Evolutionary conservation across 2,329 filamentous ascomycete species (phyloP).

Genomic region (Fusarium odoratissimum): DNA sequence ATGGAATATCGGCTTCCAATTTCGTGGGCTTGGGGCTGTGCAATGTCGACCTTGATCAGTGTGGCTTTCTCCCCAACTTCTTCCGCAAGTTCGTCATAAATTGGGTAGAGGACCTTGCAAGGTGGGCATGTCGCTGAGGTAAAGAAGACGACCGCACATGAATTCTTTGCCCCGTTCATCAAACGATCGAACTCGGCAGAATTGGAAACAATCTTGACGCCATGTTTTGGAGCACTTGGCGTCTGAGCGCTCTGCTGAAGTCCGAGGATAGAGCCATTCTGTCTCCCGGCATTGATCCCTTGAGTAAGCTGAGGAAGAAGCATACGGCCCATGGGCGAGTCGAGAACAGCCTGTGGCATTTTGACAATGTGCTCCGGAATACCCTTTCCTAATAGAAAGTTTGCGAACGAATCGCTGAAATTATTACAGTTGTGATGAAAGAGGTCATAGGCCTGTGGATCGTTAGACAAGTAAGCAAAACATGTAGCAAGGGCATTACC

Average conservation of each 20-base stretch:
- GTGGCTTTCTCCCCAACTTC: constrained; percentile 75
- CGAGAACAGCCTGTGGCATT: constrained; percentile 85
- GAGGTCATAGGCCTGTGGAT: constrained; percentile 80
- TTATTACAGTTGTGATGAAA: constrained; percentile 97
- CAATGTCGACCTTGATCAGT: constrained; percentile 87
- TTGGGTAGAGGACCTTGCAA: constrained; percentile 84
- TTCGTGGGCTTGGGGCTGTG: constrained; percentile 70
- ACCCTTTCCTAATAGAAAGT: constrained; percentile 87
- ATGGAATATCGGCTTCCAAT: constrained; percentile 75
- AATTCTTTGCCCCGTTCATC: constrained; percentile 69
- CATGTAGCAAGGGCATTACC: constrained; percentile 54
- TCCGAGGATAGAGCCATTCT: constrained; percentile 64
- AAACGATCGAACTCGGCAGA: constrained; percentile 46
- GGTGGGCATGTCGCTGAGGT: constrained; percentile 88
- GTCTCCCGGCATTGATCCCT: constrained; percentile 62
- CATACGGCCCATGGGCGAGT: constrained; percentile 90
- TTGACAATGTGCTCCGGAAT: constrained; percentile 89
- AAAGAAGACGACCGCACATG: constrained; percentile 89
- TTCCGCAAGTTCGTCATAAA: constrained; percentile 82
- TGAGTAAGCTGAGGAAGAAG: constrained; percentile 76
- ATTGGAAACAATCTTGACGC: constrained; percentile 71
- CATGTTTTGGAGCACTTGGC: constrained; percentile 39
- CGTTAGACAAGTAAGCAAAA: not conserved
- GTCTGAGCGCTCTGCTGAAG: constrained; percentile 56
- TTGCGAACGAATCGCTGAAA: constrained; percentile 91